Evolutionary conservation across 2,329 filamentous ascomycete genomes (phyloP).

Genomic region (Coniochaeta sp.): DNA sequence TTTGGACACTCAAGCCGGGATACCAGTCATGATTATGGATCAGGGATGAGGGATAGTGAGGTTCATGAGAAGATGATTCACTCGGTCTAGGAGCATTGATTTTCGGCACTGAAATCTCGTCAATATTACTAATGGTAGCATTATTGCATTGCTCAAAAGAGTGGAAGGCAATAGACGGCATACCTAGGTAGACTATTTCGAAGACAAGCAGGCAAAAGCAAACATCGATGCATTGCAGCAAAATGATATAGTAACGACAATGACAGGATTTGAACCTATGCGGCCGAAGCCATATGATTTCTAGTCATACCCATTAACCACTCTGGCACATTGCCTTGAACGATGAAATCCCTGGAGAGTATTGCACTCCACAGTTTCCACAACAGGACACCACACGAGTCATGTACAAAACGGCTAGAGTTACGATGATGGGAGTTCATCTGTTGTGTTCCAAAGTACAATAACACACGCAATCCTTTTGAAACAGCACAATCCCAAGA

Average conservation of each 20-base stretch:
- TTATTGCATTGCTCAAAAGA: not conserved
- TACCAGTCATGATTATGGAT: not conserved
- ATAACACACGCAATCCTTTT: not conserved
- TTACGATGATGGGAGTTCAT: not conserved
- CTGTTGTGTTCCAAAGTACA: not conserved
- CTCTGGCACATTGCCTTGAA: not conserved
- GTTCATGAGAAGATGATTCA: not conserved
- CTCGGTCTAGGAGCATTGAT: not conserved
- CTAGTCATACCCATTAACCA: not conserved
- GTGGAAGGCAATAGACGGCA: not conserved
- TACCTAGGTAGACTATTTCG: not conserved
- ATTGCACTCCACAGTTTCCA: not conserved
- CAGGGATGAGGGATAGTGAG: not conserved
- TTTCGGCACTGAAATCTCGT: too few relatives aligned
- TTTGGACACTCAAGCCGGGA: conserved; percentile 41
- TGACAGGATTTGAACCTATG: not conserved
- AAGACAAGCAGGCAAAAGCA: not conserved
- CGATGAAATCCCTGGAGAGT: not conserved
- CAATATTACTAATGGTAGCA: not conserved
- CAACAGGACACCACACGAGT: not conserved
- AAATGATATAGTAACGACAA: not conserved
- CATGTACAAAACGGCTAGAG: not conserved
- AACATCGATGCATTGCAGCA: not conserved
- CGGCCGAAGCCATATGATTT: not conserved
- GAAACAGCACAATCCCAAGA: not conserved